phyloP scores from a whole-genome alignment of 257 asterid genomes.

The Gentiana dahurica region DNA sequence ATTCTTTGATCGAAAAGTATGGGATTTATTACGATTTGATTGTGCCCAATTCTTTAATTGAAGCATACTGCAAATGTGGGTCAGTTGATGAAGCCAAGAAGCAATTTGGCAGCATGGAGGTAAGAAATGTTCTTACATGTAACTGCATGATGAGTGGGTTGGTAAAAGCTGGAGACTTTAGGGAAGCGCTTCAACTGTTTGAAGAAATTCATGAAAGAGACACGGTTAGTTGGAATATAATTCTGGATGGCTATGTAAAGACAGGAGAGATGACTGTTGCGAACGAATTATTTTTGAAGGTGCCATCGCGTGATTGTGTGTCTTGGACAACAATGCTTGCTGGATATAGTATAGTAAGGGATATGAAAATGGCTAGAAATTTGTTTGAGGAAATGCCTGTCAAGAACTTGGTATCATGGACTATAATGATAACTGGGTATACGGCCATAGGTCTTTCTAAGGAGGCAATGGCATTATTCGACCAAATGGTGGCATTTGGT shows the following conservation, averaged over 20 bases:
- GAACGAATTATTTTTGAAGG: slow-evolving; percentile 44
- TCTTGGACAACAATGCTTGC: slow-evolving; percentile 72
- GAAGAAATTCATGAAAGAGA: slow-evolving; percentile 27
- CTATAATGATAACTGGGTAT: slow-evolving; percentile 58
- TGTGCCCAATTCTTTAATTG: slow-evolving; percentile 58
- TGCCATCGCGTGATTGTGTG: slow-evolving; percentile 58
- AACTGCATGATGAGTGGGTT: slow-evolving; percentile 52
- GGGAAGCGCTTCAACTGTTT: slow-evolving; percentile 21
- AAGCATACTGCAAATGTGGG: slow-evolving; percentile 59
- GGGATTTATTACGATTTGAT: slow-evolving; percentile 43
- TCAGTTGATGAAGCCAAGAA: slow-evolving; percentile 35
- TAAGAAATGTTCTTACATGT: slow-evolving; percentile 51
- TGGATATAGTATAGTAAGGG: slow-evolving; percentile 56
- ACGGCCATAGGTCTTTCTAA: slow-evolving; percentile 56
- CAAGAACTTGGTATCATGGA: slow-evolving; percentile 73
- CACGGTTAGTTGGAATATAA: slow-evolving; percentile 30
- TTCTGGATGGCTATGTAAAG: slow-evolving; percentile 27
- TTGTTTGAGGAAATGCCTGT: slow-evolving; percentile 71
- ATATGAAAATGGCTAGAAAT: slow-evolving; percentile 59
- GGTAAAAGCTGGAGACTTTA: slow-evolving; percentile 18
- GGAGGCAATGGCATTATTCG: slow-evolving; percentile 49
- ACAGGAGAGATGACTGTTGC: slow-evolving; percentile 21
- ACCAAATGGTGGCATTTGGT: slow-evolving; percentile 33
- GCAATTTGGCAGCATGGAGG: slow-evolving; percentile 40
- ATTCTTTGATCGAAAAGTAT: slow-evolving; percentile 47